Evolutionary conservation across 1,139 yeast genomes (phyloP).

Genomic region (Sugiyamaella neomexicana): DNA sequence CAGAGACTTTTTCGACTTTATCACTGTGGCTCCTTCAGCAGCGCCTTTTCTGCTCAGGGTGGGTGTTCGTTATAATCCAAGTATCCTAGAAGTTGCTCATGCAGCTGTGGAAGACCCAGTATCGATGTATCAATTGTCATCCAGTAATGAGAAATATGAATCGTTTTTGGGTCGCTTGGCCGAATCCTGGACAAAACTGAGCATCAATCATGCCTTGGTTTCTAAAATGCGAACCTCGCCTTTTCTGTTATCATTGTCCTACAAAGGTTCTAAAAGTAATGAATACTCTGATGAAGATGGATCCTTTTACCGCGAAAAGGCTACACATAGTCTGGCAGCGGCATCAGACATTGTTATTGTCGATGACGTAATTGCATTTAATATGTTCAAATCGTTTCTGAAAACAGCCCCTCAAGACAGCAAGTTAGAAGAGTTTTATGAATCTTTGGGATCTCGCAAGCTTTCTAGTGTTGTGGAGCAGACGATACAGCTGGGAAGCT

Average conservation of each 20-base stretch:
- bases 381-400: conserved; percentile 39
- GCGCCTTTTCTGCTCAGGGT: conserved; percentile 38
- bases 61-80: conserved; percentile 43
- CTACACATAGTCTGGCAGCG: conserved; percentile 22
- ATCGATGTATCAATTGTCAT: conserved; percentile 35
- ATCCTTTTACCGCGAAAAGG: conserved; percentile 23
- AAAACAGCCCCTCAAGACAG: conserved; percentile 42
- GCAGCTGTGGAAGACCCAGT: conserved; percentile 37
- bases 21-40: conserved; percentile 32
- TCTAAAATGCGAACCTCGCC: conserved; percentile 33
- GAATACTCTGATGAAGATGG: conserved; percentile 24
- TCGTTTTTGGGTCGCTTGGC: conserved; percentile 34
- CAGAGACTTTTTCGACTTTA: conserved; percentile 37
- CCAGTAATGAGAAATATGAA: conserved; percentile 32
- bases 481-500: conserved; percentile 28
- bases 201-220: conserved; percentile 29
- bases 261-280: conserved; percentile 8
- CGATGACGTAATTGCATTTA: conserved; percentile 43
- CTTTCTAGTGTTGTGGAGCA: conserved; percentile 34
- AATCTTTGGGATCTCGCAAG: conserved; percentile 34
- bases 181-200: conserved; percentile 31
- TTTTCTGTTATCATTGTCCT: conserved; percentile 38
- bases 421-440: conserved; percentile 39
- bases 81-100: conserved; percentile 37
- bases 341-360: conserved; percentile 41